Evolutionary conservation across 78 protist species (phyloP).

Genomic region (Neovahlkampfia damariscottae): DNA sequence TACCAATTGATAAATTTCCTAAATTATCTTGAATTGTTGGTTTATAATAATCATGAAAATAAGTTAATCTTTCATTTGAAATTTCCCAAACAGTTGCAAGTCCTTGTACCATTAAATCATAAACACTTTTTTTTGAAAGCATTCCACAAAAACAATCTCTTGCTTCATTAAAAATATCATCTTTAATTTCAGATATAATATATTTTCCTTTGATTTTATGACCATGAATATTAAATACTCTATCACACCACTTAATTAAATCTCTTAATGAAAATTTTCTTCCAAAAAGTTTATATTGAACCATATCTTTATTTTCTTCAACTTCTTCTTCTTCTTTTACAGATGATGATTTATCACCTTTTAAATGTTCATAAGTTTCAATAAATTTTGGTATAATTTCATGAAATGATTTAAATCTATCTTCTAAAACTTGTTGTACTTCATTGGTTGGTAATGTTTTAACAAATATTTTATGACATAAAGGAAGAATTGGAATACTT

Average conservation of each 20-base stretch:
- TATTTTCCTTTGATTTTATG: neutral
- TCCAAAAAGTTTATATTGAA: slow-evolving; percentile 5
- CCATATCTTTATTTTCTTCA: neutral
- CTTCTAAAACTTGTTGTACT: slow-evolving; percentile 2
- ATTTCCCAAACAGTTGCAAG: slow-evolving; percentile 9
- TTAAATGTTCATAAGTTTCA: slow-evolving; percentile 20
- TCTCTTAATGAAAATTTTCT: slow-evolving; percentile 50
- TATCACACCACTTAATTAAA: slow-evolving; percentile 59
- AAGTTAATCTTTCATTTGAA: neutral
- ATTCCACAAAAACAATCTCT: slow-evolving; percentile 49
- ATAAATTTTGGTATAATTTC: slow-evolving; percentile 26
- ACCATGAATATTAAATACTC: neutral
- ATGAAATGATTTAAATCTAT: neutral
- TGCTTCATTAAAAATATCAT: slow-evolving; percentile 49
- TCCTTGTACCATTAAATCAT: neutral
- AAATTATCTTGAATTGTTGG: neutral
- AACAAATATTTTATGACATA: neutral
- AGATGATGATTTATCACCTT: neutral
- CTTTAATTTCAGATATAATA: slow-evolving; percentile 26
- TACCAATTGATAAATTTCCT: neutral
- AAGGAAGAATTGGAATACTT: neutral
- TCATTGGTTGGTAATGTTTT: neutral
- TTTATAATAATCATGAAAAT: slow-evolving; percentile 8
- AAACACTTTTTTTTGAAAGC: neutral
- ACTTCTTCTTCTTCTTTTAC: neutral